Conservation (phyloP, 2,329 filamentous ascomycete genomes). For the Ceratocystis smalleyi region DNA sequence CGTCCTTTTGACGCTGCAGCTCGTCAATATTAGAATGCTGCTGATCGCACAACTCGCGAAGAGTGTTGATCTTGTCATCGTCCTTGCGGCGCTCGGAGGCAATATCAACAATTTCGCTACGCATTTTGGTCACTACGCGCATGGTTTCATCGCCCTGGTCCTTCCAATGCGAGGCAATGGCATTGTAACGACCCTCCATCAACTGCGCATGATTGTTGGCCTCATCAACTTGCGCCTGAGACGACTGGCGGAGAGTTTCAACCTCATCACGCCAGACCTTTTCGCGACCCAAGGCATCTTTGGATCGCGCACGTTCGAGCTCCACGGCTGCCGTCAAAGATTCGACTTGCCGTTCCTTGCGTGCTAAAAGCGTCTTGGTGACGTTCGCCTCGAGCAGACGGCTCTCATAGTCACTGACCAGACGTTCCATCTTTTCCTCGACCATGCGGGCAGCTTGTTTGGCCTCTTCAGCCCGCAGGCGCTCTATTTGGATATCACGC, state of each 20-base stretch:
- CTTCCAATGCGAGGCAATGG: constrained; percentile 50
- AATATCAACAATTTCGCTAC: constrained; percentile 38
- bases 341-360: constrained; percentile 61
- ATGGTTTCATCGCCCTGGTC: constrained; percentile 49
- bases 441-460: constrained; percentile 50
- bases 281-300: constrained; percentile 44
- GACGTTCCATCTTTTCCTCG: constrained; percentile 55
- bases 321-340: constrained; percentile 49
- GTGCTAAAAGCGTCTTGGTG: constrained; percentile 52
- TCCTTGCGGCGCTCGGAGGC: constrained; percentile 42
- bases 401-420: constrained; percentile 53
- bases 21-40: constrained; percentile 52
- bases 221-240: constrained; percentile 48
- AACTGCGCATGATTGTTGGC: constrained; percentile 49
- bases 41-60: constrained; percentile 57
- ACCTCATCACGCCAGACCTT: constrained; percentile 46
- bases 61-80: constrained; percentile 45
- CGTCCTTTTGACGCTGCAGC: constrained; percentile 44
- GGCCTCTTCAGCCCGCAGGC: constrained; percentile 52
- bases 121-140: constrained; percentile 34
- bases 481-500: constrained; percentile 54
- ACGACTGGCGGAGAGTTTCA: constrained; percentile 44
- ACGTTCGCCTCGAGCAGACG: constrained; percentile 54
- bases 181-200: constrained; percentile 54
- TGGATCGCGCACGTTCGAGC: constrained; percentile 45